A percentile compares a stretch with the other conserved stretches of the same genome.
These are phyloP conservation scores for Parasarocladium wereldwijsianum DNA, from an alignment of 2,329 filamentous ascomycete genomes.

Conservation along the genomic window DNA sequence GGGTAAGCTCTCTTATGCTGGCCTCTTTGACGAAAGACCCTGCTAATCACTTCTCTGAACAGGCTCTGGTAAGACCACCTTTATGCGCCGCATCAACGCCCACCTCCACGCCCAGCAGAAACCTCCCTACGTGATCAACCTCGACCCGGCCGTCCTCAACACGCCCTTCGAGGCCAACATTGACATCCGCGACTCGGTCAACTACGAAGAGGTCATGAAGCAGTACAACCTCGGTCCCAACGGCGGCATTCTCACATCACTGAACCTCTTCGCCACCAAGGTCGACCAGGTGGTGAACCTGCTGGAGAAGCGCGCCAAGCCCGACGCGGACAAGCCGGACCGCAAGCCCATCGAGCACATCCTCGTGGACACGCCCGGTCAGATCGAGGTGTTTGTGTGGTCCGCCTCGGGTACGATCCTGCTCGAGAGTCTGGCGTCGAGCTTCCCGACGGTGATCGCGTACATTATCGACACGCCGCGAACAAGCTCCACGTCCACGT, in stretches of 20 bases:
- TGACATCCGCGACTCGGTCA: constrained; percentile 95
- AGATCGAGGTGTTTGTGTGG: constrained; percentile 99
- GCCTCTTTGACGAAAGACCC: neutral
- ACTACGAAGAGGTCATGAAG: constrained; percentile 99
- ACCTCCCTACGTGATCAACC: constrained; percentile 89
- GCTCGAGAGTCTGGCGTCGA: constrained; percentile 80
- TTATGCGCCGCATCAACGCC: constrained; percentile 96
- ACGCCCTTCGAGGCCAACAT: constrained; percentile 96
- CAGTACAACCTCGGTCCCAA: constrained; percentile 97
- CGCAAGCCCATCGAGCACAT: constrained; percentile 63
- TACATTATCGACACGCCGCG: constrained; percentile 96
- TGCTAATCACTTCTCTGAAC: constrained; percentile 2
- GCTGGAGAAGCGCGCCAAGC: constrained; percentile 72
- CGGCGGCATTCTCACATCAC: constrained; percentile 84
- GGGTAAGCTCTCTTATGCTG: constrained; percentile 31
- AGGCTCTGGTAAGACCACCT: constrained; percentile 98
- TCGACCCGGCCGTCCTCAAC: constrained; percentile 85
- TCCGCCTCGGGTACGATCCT: constrained; percentile 89
- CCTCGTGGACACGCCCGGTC: constrained; percentile 86
- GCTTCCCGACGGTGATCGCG: constrained; percentile 91
- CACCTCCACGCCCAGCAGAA: constrained; percentile 70
- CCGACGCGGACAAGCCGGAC: constrained; percentile 43
- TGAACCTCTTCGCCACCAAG: constrained; percentile 96
- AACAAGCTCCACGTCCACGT: constrained; percentile 83
- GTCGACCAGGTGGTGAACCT: constrained; percentile 87